Base-by-base conservation (phyloP, 768 basidiomycete genomes). In the Auricularia heimuer region DNA sequence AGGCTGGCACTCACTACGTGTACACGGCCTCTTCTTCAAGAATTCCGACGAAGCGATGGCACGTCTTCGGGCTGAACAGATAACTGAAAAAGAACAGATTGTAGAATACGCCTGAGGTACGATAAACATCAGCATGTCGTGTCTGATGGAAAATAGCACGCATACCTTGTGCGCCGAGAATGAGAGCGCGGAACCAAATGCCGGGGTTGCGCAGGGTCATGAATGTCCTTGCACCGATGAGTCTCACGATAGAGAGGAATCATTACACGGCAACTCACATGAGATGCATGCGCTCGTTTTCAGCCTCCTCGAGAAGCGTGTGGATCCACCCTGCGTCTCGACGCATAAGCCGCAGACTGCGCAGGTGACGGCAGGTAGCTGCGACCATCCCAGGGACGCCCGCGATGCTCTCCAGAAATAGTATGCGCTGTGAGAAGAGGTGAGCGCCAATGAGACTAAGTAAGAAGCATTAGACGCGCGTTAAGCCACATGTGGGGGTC, bases 381-480 rank as follows among this genome's bases (percentile, higher is more conserved):
- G 86, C 92, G n/a, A 90, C 93, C 92, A 95, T 95, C 3, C 95
- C 95, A 21, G 96, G 96, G 1, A 98, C 94, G 24, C 92, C 97
- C 12, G 97, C 97, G 63, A 97, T 85, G 63, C 83, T 87, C 77
- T 98, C 96, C 39, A 98, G 81, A 77, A 88, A 83, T 60, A 88
- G 74, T 67, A 87, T 82, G 33, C 88, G 77, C 71, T 79, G 66
- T 69, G 62, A 47, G 54, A 39, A 21, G 81, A 79, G 33, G 82
- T 69, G 62, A 66, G 33, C 68, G 54, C 47, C 47, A 14, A 36
- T 45, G 62, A 37, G 58, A 60, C 51, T 29, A 56, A 45, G 39
- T 14, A 14, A 14, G 39, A 14, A 42, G 39, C 8, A 29, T 12
- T 44, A 11, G 54, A 75, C 85, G 69, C 71, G 88, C 88, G 64